Evolutionary conservation across 148 eudicot species (phyloP).

Genomic region (Spergularia marina): DNA sequence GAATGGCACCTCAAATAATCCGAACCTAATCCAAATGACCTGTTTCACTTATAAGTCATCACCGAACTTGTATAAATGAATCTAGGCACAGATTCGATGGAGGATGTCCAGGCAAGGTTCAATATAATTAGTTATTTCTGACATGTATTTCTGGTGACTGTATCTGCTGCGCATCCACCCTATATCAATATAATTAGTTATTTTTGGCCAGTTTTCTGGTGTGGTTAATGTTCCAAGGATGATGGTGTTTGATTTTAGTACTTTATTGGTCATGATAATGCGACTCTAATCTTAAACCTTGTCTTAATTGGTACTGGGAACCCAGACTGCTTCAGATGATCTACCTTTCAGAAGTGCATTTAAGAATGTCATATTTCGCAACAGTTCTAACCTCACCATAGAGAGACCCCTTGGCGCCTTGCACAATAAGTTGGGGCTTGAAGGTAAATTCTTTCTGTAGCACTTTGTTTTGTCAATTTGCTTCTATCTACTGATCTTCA

Average conservation of each 20-base stretch:
- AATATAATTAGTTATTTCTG: neutral
- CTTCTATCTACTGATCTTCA: conserved; percentile 3
- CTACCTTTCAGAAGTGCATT: conserved; percentile 89
- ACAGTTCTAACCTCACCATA: conserved; percentile 38
- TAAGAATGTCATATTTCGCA: conserved; percentile 73
- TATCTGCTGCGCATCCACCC: neutral
- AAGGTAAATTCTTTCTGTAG: conserved; percentile 40
- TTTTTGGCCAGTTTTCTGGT: neutral
- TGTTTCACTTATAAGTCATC: too few relatives aligned
- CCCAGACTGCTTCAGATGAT: conserved; percentile 81
- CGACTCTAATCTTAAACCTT: conserved; percentile 9
- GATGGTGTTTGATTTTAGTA: neutral
- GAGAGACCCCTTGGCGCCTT: conserved; percentile 59
- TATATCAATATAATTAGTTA: too few relatives aligned
- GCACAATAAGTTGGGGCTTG: conserved; percentile 50
- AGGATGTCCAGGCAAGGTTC: too few relatives aligned
- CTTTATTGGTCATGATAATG: neutral
- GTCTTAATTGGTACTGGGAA: conserved; percentile 15
- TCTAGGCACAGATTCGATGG: too few relatives aligned
- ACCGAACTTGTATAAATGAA: too few relatives aligned
- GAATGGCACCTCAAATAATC: too few relatives aligned
- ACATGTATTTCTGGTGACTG: neutral
- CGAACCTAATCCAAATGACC: too few relatives aligned
- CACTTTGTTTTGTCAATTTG: conserved; percentile 3
- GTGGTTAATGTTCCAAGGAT: neutral